Evolutionary conservation across 768 basidiomycete genomes (phyloP), one percentile per base, ranked within the genome.

Genomic region (Guyanaporus albipodus): DNA sequence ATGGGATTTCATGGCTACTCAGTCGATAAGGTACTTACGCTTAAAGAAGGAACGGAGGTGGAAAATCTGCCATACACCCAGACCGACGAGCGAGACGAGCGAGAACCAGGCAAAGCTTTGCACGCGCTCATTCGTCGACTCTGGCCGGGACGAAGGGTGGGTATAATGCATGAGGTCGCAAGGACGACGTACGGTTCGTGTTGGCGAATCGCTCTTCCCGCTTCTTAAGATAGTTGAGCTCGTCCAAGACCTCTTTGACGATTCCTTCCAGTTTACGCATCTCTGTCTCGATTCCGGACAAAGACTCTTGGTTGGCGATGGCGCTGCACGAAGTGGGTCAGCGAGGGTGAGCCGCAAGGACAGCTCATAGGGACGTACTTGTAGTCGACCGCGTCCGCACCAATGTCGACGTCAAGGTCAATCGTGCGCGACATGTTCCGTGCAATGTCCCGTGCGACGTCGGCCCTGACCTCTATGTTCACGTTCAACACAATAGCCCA

Each of bases 331-430:
- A 18, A 32, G 26, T 15, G 38, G 49, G 24, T 50, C 36, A 45
- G 32, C 33, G 45, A 14, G 42, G 10, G 28, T 2, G 14, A 21
- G 34, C 3, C 9, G 8, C 14, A 15, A 15, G 4, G 12, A 14
- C 35, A 14, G 42, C n/a, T n/a, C n/a, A n/a, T n/a, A 33, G n/a
- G 29, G 9, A 72, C 87, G 53, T 60, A 95, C 93, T 99, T 98
- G 78, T 98, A 98, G 70, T 99, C 96, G 29, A 98, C 86, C 2
- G 96, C 96, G 59, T 98, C 95, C 11, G 95, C 94, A 27, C 96
- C 96, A 65, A 99, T 94, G 61, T 99, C 96, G 29, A 98, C 80
- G 61, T 99, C 96, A 48, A 98, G 71, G 73, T 99, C 95, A 50
- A 99, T 68, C 32, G 87, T 78, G 14, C 91, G 78, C 32, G 73